phyloP scores from a whole-genome alignment of 1,139 yeast species.

The Suhomyces wounanorum region DNA sequence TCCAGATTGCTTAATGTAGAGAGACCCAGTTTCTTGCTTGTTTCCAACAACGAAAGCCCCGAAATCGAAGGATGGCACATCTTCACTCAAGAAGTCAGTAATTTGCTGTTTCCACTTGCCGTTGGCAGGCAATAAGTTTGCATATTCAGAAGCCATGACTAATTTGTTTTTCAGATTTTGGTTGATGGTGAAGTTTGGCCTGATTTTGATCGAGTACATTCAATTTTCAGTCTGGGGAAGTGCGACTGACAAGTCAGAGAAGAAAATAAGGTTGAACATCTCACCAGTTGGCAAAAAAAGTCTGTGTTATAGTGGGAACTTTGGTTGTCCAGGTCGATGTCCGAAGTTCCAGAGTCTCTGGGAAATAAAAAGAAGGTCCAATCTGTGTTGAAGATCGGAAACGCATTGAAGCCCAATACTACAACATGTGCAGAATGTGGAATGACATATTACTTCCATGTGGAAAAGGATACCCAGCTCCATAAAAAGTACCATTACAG shows the following conservation, averaged over 20 bases:
- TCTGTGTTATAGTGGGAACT: background rate
- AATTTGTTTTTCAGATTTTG: background rate
- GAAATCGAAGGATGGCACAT: constrained; percentile 89
- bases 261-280: background rate
- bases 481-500: constrained; percentile 53
- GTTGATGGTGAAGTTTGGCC: background rate
- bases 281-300: background rate
- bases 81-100: constrained; percentile 77
- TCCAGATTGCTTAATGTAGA: constrained; percentile 81
- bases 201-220: background rate
- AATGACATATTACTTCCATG: constrained; percentile 55
- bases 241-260: background rate
- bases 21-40: constrained; percentile 66
- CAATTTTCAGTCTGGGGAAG: background rate
- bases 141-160: constrained; percentile 25
- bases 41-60: constrained; percentile 96
- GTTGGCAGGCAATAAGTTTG: constrained; percentile 67
- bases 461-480: constrained; percentile 44
- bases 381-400: constrained; percentile 13
- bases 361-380: constrained; percentile 12
- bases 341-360: background rate
- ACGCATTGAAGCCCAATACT: constrained; percentile 9
- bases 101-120: constrained; percentile 82
- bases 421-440: constrained; percentile 57
- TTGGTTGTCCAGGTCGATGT: background rate